A percentile compares a stretch with the other conserved stretches of the same genome.
Evolutionary conservation across 768 basidiomycete species (phyloP).

Genomic region (Exidia glandulosa): DNA sequence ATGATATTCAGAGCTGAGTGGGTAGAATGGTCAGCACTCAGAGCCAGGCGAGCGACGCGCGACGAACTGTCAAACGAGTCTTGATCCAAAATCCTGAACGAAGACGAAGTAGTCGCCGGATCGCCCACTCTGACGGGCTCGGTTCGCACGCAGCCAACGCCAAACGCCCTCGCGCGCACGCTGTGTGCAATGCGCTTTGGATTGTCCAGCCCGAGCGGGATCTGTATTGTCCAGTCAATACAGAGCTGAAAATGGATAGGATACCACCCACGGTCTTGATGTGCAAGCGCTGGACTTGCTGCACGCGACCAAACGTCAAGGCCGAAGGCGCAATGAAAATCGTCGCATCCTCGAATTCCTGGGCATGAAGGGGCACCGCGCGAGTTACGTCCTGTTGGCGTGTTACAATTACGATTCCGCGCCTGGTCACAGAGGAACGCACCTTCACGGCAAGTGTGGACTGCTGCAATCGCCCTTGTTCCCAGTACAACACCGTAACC

Average conservation of each 20-base stretch:
- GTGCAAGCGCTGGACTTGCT: slow-evolving; percentile 66
- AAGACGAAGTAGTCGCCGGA: slow-evolving; percentile 33
- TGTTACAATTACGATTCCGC: neutral
- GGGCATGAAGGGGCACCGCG: slow-evolving; percentile 38
- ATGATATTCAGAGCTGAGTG: slow-evolving; percentile 36
- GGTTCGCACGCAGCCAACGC: slow-evolving; percentile 48
- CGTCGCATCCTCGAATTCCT: slow-evolving; percentile 40
- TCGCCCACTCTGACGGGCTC: slow-evolving; percentile 46
- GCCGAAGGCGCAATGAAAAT: slow-evolving; percentile 43
- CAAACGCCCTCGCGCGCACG: slow-evolving; percentile 43
- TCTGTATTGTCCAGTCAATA: slow-evolving; percentile 26
- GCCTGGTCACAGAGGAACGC: neutral
- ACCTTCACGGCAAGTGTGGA: slow-evolving; percentile 69
- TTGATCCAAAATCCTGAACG: slow-evolving; percentile 59
- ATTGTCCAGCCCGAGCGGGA: slow-evolving; percentile 59
- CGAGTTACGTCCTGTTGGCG: slow-evolving; percentile 40
- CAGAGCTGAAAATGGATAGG: slow-evolving; percentile 1
- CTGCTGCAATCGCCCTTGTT: slow-evolving; percentile 49
- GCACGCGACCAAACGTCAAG: slow-evolving; percentile 55
- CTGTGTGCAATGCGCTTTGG: slow-evolving; percentile 61
- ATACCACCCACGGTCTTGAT: slow-evolving; percentile 52
- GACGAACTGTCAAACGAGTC: slow-evolving; percentile 49
- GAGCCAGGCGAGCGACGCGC: neutral
- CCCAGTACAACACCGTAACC: slow-evolving; percentile 57
- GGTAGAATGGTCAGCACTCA: slow-evolving; percentile 9